Evolutionary conservation across 1,139 yeast genomes (phyloP), one percentile per base, ranked within the genome.

Genomic region (Ogataea hybrid): DNA sequence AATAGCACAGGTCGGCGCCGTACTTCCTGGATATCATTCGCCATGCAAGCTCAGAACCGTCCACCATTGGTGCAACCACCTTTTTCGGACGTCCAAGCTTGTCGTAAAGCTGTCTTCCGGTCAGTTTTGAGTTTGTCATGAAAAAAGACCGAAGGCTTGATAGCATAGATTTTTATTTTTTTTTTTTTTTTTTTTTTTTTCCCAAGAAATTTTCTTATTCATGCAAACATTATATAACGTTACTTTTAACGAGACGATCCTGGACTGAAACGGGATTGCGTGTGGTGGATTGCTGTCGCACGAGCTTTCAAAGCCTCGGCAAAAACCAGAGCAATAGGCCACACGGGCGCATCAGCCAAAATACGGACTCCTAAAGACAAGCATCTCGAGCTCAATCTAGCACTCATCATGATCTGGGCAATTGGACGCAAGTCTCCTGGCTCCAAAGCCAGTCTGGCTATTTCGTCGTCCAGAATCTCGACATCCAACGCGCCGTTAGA

Each of bases 11-110:
- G 5, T 90, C 87, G 0, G 98, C 98, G 1, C 98, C 99, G 58
- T 90, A 84, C 50, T 77, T 72, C 47, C 97, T 73, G 2, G 96
- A 86, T 15, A 94, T 67, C 14, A 88, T 75, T 53, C 99, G 75
- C 97, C 98, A 94, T 1, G 96, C 98, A 23, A 92, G 72, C 58
- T 94, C 98, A 3, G 92, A 81, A 54, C 89, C 97, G 63, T 94
- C 98, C 10, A 94, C 99, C 97, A 94, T 92, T 1, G 99, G 99
- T 1, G 97, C 98, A 20, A 94, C 95, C 14, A 94, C 81, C 48
- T 86, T 86, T 41, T 73, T 77, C 1, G 98, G 98, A 17, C 67
- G 57, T 0, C 95, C 95, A 12, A 92, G 68, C 11, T 76, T 66
- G 39, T 84, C 73, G 59, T 70, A 90, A 5, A 92, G 72, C 36